A percentile compares a stretch with the other conserved stretches of the same genome.
phyloP scores from a whole-genome alignment of 23 red algal species.

The Gracilaria vermiculophylla region DNA sequence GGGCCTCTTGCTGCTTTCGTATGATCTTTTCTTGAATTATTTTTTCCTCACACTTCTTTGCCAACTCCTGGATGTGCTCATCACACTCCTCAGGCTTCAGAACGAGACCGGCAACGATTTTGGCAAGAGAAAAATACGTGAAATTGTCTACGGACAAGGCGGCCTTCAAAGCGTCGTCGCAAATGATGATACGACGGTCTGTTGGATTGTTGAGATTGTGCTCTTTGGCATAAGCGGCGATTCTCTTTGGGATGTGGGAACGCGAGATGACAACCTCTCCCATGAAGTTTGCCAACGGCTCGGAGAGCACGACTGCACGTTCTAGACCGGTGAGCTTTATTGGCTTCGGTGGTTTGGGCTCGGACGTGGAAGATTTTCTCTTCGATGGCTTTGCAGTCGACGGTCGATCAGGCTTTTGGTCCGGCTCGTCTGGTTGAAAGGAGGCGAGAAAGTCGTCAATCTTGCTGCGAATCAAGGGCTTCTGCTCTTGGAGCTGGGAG shows the following conservation, averaged over 20 bases:
- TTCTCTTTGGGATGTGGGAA: conserved; percentile 60
- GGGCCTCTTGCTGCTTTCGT: conserved; percentile 1
- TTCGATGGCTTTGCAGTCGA: background rate
- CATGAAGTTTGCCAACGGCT: conserved; percentile 68
- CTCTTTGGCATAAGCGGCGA: conserved; percentile 78
- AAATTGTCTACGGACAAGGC: conserved; percentile 65
- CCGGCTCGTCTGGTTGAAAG: background rate
- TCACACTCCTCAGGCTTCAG: conserved; percentile 63
- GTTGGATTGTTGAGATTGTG: conserved; percentile 74
- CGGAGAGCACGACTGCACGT: conserved; percentile 60
- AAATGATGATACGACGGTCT: conserved; percentile 53
- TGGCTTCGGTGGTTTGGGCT: conserved; percentile 34
- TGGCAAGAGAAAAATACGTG: conserved; percentile 83
- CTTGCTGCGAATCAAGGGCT: conserved; percentile 42
- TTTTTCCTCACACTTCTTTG: conserved; percentile 50
- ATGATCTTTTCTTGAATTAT: conserved; percentile 48
- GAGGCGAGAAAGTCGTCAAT: conserved; percentile 49
- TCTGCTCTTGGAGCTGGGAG: conserved; percentile 11
- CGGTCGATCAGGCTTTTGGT: background rate
- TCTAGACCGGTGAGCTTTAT: conserved; percentile 58
- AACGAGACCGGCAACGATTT: conserved; percentile 70
- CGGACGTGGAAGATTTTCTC: background rate
- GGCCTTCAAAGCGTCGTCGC: conserved; percentile 74
- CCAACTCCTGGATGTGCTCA: conserved; percentile 52
- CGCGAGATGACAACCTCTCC: conserved; percentile 58